Percentiles rank a stretch among this genome's conserved stretches.
These are phyloP conservation scores for Mycena polygramma DNA, from an alignment of 768 basidiomycete genomes.

Conservation along the genomic window DNA sequence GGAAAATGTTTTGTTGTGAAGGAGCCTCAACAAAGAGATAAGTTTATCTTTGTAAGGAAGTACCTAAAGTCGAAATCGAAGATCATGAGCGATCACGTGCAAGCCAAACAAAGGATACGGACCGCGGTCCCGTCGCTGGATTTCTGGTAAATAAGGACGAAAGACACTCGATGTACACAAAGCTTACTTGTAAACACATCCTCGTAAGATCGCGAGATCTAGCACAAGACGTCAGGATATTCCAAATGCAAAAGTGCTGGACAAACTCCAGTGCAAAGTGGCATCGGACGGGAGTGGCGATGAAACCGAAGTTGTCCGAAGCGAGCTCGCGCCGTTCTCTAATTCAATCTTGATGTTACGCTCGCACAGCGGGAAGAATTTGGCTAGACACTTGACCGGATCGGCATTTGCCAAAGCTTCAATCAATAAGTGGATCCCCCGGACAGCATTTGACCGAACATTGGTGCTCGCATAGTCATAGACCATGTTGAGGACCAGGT, in stretches of 20 bases:
- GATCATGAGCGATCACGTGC: not conserved
- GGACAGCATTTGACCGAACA: conserved; percentile 87
- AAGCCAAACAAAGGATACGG: conserved; percentile 38
- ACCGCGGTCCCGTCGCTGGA: conserved; percentile 73
- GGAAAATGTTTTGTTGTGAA: conserved; percentile 79
- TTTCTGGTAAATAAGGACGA: not conserved
- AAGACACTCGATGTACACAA: not conserved
- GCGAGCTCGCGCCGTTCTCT: conserved; percentile 86
- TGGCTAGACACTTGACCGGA: conserved; percentile 80
- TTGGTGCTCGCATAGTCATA: conserved; percentile 86
- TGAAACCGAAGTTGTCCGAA: conserved; percentile 77
- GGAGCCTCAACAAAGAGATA: conserved; percentile 68
- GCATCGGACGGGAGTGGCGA: conserved; percentile 83
- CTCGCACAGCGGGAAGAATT: conserved; percentile 82
- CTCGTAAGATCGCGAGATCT: conserved; percentile 78
- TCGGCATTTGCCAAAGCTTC: conserved; percentile 88
- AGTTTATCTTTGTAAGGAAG: conserved; percentile 74
- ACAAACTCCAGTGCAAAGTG: conserved; percentile 88
- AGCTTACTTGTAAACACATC: conserved; percentile 83
- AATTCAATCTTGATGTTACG: conserved; percentile 81
- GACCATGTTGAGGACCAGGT: conserved; percentile 86
- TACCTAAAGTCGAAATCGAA: conserved; percentile 56
- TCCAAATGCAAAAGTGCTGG: conserved; percentile 17
- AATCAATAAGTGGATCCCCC: conserved; percentile 88
- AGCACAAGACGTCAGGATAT: conserved; percentile 43